Evolutionary conservation across 805 yeast species (phyloP).

Genomic region (Ogataea paraovalis): DNA sequence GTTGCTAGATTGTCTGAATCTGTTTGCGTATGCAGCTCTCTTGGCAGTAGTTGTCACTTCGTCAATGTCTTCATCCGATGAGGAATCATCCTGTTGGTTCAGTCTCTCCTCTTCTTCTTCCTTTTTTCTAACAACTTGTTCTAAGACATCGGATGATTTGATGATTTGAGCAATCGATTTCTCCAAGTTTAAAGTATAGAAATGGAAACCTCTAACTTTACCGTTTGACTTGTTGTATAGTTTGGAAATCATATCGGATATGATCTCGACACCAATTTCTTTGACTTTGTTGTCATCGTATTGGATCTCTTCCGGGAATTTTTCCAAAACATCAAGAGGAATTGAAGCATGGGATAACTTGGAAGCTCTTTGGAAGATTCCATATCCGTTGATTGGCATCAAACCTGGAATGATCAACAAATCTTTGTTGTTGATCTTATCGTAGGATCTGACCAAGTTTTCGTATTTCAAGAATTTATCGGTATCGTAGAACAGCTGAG

Average conservation of each 20-base stretch:
- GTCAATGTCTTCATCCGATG: slow-evolving; percentile 30
- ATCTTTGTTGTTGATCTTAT: slow-evolving; percentile 33
- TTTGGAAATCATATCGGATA: slow-evolving; percentile 58
- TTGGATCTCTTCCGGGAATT: slow-evolving; percentile 53
- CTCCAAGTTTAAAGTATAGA: slow-evolving; percentile 89
- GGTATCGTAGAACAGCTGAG: slow-evolving; percentile 90
- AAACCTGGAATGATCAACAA: slow-evolving; percentile 78
- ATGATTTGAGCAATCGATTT: slow-evolving; percentile 86
- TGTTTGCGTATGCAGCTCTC: slow-evolving; percentile 32
- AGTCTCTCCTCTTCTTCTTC: slow-evolving; percentile 31
- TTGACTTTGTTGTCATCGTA: slow-evolving; percentile 80
- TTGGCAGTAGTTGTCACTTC: slow-evolving; percentile 29
- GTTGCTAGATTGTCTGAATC: slow-evolving; percentile 27
- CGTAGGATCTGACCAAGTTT: slow-evolving; percentile 37
- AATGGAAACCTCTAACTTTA: slow-evolving; percentile 79
- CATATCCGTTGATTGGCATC: slow-evolving; percentile 86
- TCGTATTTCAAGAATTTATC: slow-evolving; percentile 70
- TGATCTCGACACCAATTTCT: slow-evolving; percentile 71
- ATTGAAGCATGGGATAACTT: slow-evolving; percentile 82
- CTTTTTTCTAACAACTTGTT: slow-evolving; percentile 40
- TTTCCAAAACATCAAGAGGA: slow-evolving; percentile 51
- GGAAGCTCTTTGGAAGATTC: slow-evolving; percentile 82
- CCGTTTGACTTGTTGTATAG: slow-evolving; percentile 51
- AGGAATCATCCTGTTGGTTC: slow-evolving; percentile 31
- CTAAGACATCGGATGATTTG: slow-evolving; percentile 53